Evolutionary conservation across 1,284 basidiomycete species (phyloP).

Genomic region (Fomitiporia mediterranea): DNA sequence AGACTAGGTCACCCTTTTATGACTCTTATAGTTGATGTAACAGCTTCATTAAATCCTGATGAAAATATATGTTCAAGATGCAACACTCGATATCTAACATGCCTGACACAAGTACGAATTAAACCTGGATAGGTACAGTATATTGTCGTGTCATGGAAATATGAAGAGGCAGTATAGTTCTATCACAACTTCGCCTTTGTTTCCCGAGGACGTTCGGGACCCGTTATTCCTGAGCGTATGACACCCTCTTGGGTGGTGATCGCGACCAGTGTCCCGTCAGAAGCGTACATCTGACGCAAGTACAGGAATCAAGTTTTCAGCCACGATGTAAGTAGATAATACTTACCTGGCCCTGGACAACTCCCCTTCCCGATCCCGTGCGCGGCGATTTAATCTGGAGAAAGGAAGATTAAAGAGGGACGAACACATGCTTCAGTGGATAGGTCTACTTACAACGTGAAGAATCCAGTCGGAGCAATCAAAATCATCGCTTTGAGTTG

Average conservation of each 20-base stretch:
- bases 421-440: too few relatives aligned
- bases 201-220: neutral
- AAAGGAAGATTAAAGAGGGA: neutral
- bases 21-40: too few relatives aligned
- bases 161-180: too few relatives aligned
- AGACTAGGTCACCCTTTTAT: too few relatives aligned
- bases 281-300: slow-evolving; percentile 63
- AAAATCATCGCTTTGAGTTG: slow-evolving; percentile 57
- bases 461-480: slow-evolving; percentile 78
- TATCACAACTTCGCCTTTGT: slow-evolving; percentile 3
- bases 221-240: slow-evolving; percentile 28
- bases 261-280: slow-evolving; percentile 67
- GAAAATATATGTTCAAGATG: too few relatives aligned
- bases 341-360: slow-evolving; percentile 69
- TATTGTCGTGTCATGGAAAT: too few relatives aligned
- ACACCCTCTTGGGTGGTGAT: slow-evolving; percentile 84
- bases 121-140: too few relatives aligned
- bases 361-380: slow-evolving; percentile 67
- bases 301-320: slow-evolving; percentile 7
- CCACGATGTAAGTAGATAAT: neutral
- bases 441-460: slow-evolving; percentile 71
- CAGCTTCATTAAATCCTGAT: too few relatives aligned
- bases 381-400: slow-evolving; percentile 59
- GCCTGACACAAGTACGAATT: too few relatives aligned
- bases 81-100: too few relatives aligned